Conservation (phyloP, 257 asterid genomes). For the Capsicum chinense region DNA sequence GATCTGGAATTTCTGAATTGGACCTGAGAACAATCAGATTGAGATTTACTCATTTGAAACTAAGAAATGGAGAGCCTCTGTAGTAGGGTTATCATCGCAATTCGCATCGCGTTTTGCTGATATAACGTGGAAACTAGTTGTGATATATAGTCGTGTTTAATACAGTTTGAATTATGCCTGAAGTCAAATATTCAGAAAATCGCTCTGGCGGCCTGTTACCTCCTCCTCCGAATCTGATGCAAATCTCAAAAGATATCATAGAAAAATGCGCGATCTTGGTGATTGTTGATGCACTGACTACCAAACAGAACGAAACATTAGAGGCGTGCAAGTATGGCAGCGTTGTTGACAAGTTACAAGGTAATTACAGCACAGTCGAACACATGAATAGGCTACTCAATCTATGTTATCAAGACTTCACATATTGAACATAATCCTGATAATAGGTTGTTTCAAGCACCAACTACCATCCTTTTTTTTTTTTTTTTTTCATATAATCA, state of each 20-base stretch:
- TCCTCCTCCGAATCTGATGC: constrained; percentile 21
- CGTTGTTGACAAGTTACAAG: constrained; percentile 32
- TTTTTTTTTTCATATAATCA: too few species aligned
- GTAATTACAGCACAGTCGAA: constrained; percentile 18
- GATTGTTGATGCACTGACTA: constrained; percentile 36
- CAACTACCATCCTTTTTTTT: too few species aligned
- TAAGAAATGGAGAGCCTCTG: too few species aligned
- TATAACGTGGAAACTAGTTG: constrained; percentile 4
- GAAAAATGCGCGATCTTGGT: constrained; percentile 37
- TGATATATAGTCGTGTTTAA: background rate
- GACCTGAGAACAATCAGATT: too few species aligned
- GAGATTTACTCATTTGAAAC: too few species aligned
- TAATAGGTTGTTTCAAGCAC: too few species aligned
- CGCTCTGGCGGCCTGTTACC: background rate
- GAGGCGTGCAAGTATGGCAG: constrained; percentile 32
- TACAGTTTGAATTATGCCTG: constrained; percentile 28
- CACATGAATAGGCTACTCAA: constrained; percentile 27
- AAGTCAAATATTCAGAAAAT: constrained; percentile 30
- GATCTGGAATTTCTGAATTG: too few species aligned
- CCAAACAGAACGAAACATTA: constrained; percentile 14
- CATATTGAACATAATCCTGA: constrained; percentile 38
- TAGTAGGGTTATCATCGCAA: constrained; percentile 26
- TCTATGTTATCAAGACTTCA: constrained; percentile 35
- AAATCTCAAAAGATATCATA: constrained; percentile 23
- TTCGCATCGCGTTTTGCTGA: constrained; percentile 30